Base-by-base conservation (phyloP, 2,329 filamentous ascomycete species). In the Rhynchosporium agropyri region DNA sequence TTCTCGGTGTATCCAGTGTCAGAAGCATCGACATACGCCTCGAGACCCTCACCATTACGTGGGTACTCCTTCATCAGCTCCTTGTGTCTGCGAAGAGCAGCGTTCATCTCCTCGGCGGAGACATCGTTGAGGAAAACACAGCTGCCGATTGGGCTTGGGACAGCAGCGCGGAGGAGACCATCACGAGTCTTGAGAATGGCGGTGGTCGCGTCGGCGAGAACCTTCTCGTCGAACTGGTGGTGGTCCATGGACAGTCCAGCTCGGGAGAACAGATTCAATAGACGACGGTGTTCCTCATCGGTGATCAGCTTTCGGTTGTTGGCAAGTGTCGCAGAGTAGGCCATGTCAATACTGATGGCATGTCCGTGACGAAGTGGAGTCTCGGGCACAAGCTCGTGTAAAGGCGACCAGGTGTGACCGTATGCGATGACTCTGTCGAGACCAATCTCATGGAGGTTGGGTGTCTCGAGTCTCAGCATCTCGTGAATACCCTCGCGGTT, bases 261-360 rank as follows among this genome's bases (percentile, higher is more conserved):
- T 50, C 87, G 81, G 0, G 87, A 90, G 76, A 91, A 90, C 4
- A 91, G 79, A 60, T 80, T 82, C n/a, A 90, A 77, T 0, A 90
- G 76, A 20, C 87, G 81, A 31, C 76, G 79, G 72, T 90, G 86
- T 67, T 90, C 87, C 0, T 78, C 79, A 50, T 84, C 77, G 28
- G 79, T 81, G 9, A 91, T 79, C 0, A 89, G 77, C 3, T 85
- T 84, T n/a, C 85, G 83, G 63, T 79, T 75, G 71, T 87, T 83
- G 20, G 88, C 86, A 3, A 91, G 79, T 0, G 88, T 90, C 0
- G 88, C 87, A 0, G 87, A 89, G 76, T 88, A 91, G 0, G 88
- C 88, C 88, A 91, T 91, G 73, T 90, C 88, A 65, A 90, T 89
- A 2, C 85, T 88, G 68, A 91, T 90, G 67, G 88, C 88, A 71